These are phyloP conservation scores for Trichoderma orchidacearum DNA, from an alignment of 495 filamentous ascomycete species.

Conservation along the genomic window DNA sequence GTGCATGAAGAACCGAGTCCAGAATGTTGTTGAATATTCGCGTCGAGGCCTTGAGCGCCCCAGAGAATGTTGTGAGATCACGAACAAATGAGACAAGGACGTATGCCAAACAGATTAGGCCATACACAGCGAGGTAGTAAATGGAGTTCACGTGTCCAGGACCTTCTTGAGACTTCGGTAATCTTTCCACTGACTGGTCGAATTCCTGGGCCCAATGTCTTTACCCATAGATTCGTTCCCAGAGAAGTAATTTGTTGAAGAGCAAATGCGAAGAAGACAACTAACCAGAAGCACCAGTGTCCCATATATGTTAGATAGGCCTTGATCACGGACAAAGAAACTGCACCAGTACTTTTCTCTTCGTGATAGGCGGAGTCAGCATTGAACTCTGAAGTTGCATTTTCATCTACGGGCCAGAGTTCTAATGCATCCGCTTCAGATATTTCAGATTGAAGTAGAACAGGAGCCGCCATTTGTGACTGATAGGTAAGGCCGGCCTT, in stretches of 20 bases:
- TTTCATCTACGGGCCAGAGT: constrained; percentile 13
- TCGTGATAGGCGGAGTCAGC: constrained; percentile 48
- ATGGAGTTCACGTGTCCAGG: constrained; percentile 49
- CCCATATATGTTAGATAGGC: constrained; percentile 87
- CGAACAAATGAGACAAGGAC: constrained; percentile 61
- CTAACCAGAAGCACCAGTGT: constrained; percentile 82
- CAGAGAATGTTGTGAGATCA: constrained; percentile 82
- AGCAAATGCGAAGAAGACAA: constrained; percentile 57
- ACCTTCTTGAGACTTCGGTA: neutral
- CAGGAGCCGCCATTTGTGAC: neutral
- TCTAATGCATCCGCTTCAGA: constrained; percentile 11
- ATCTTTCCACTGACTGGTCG: constrained; percentile 45
- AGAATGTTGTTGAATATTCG: constrained; percentile 72
- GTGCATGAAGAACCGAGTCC: constrained; percentile 65
- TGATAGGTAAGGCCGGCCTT: constrained; percentile 10
- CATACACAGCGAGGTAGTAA: constrained; percentile 80
- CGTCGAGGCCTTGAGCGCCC: constrained; percentile 77
- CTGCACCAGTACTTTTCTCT: constrained; percentile 67
- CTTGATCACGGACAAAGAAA: constrained; percentile 70
- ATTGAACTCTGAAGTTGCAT: constrained; percentile 25
- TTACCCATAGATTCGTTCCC: constrained; percentile 81
- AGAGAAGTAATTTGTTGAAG: constrained; percentile 76
- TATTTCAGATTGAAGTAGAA: no score
- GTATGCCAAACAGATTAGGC: constrained; percentile 59
- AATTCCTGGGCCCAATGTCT: constrained; percentile 39